Base-by-base conservation (phyloP, 495 filamentous ascomycete genomes). In the Penicillium lividum region DNA sequence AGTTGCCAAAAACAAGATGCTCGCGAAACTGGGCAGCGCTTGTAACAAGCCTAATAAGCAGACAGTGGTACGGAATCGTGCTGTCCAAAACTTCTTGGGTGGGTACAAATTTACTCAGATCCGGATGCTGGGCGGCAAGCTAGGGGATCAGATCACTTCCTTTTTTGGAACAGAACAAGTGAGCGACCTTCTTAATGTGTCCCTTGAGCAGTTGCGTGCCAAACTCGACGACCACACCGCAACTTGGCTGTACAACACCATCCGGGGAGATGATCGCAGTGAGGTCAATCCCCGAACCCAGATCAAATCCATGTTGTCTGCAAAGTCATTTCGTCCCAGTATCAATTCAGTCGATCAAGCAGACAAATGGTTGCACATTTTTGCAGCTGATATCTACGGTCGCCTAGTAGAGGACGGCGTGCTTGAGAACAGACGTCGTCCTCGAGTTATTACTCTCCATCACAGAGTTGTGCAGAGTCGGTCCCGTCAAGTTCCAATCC, bases 261-360 rank as follows among this genome's bases (percentile, higher is more conserved):
- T 97, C 44, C 86, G 95, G 0, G 94, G 94, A 0, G 85, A 91
- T 51, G 94, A 98, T 68, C 71, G 75, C 42, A 95, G 88, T 66
- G 92, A 96, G 73, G 92, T 98, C 62, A 97, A 91, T 64, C 81
- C 92, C 36, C 84, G 94, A 57, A 97, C 92, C 11, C 89, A 92
- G 64, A 96, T 97, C 69, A 97, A 98, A 67, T 93, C 89, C 22
- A 98, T 98, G 94, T 82, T 97, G n/a, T 96, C 91, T 2, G 93
- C 94, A 45, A 98, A 98, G 67, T 94, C 92, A 0, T 98, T 98
- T 62, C 83, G 92, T 6, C 94, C 94, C 1, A 86, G 80, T 58
- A 91, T 98, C 66, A 90, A 85, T 61, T 84, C 77, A 13, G 70
- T 82, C n/a, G 92, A 94, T 27, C 90, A 96, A 70, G 95, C 86